These are phyloP conservation scores for Trapa bicornis DNA, from an alignment of 345 rosid species.

Conservation along the genomic window DNA sequence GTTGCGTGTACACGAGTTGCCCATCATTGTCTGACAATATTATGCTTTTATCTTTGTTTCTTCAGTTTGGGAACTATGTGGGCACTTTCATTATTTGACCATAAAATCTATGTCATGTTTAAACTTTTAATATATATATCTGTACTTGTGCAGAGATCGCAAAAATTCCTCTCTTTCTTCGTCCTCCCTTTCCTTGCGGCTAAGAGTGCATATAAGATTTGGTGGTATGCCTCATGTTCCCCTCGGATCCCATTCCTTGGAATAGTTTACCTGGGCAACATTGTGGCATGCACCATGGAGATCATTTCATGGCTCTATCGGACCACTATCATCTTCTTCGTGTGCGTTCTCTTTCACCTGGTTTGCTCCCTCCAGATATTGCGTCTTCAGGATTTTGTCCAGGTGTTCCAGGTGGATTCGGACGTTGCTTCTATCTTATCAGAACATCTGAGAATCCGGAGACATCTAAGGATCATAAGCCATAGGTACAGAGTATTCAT, in stretches of 20 bases:
- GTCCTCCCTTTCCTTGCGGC: slow-evolving; percentile 65
- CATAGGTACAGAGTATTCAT: slow-evolving; percentile 66
- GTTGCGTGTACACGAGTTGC: too few species aligned
- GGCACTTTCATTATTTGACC: background rate
- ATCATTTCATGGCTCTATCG: slow-evolving; percentile 87
- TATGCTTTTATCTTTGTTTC: too few species aligned
- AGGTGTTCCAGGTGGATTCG: slow-evolving; percentile 56
- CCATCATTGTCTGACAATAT: too few species aligned
- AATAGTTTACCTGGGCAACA: slow-evolving; percentile 57
- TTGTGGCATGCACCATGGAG: slow-evolving; percentile 73
- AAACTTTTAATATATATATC: too few species aligned
- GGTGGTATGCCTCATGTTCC: slow-evolving; percentile 98
- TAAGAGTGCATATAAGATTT: slow-evolving; percentile 72
- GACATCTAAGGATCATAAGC: slow-evolving; percentile 80
- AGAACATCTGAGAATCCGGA: slow-evolving; percentile 79
- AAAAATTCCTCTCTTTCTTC: slow-evolving; percentile 55
- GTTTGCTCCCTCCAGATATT: slow-evolving; percentile 92
- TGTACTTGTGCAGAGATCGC: slow-evolving; percentile 47
- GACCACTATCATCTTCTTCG: slow-evolving; percentile 61
- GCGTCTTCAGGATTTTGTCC: slow-evolving; percentile 73
- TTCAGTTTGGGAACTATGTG: too few species aligned
- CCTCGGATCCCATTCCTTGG: slow-evolving; percentile 84
- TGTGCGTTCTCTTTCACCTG: slow-evolving; percentile 74
- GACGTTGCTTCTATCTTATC: slow-evolving; percentile 60
- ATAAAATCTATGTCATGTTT: background rate